A percentile compares a stretch with the other conserved stretches of the same genome.
phyloP scores from a whole-genome alignment of 768 basidiomycete species.

The Boletus pseudopeckii region DNA sequence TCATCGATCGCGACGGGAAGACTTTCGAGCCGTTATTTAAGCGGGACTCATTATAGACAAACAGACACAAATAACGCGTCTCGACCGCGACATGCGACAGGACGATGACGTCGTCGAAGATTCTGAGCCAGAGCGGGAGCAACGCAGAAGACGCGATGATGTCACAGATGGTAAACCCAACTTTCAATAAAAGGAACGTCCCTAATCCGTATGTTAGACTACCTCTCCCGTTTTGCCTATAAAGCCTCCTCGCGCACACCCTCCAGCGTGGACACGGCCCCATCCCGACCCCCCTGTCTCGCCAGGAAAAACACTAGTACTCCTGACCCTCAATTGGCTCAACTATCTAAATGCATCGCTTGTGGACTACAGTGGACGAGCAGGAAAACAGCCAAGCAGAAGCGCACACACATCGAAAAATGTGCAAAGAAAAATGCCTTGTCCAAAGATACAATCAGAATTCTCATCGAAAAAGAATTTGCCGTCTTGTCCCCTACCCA shows the following conservation, averaged over 20 bases:
- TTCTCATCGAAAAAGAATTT: conserved; percentile 51
- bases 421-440: conserved; percentile 64
- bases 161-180: conserved; percentile 3
- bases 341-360: conserved; percentile 55
- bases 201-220: not conserved
- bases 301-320: conserved; percentile 6
- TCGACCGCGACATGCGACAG: conserved; percentile 4
- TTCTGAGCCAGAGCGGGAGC: not conserved
- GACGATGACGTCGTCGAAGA: conserved; percentile 2
- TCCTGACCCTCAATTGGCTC: conserved; percentile 40
- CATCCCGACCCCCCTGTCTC: not conserved
- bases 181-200: not conserved
- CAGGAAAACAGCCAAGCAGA: conserved; percentile 59
- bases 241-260: not conserved
- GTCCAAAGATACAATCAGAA: conserved; percentile 50
- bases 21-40: not conserved
- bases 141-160: not conserved
- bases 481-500: conserved; percentile 3
- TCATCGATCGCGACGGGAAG: conserved; percentile 15
- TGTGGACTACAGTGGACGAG: conserved; percentile 70
- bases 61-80: conserved; percentile 48
- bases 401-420: conserved; percentile 60
- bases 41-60: conserved; percentile 15
- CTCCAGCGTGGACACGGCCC: not conserved
- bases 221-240: conserved; percentile 43